Evolutionary conservation across 2,329 filamentous ascomycete genomes (phyloP), one percentile per base, ranked within the genome.

Genomic region (Aureobasidium leucospermi): DNA sequence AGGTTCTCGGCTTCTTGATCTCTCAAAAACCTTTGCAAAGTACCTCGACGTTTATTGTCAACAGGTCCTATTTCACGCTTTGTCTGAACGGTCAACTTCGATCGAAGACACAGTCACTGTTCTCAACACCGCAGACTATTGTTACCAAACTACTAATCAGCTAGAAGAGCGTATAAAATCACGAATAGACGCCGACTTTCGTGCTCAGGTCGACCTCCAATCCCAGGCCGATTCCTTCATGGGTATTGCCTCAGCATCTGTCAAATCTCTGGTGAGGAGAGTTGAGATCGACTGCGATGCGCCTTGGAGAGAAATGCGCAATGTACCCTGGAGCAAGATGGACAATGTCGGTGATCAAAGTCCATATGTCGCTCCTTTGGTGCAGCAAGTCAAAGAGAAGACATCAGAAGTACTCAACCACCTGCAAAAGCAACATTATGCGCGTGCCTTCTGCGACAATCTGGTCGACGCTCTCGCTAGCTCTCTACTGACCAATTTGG

Each of bases 31-130:
- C 0, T 85, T 99, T 66, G 90, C 89, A 10, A 96, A 92, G 69
- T 96, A 99, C 67, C 79, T 99, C 0, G 94, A 99, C 70, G 88
- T 94, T 67, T 99, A 99, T 70, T 90, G 92, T 0, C 92, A 97
- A 69, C 90, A 96, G 67, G 90, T 99, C 2, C 79, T 99, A 6
- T 81, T 96, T 15, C 82, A 86, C 64, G 87, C 88, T 62, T 78
- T 87, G 16, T 81, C 81, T 32, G 84, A 88, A 74, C 68, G 84
- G 71, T 65, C 80, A 65, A 80, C 82, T 1, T 82, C 82, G 0
- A 75, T 94, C 2, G 86, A 96, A 67, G 88, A 96, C 63, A 83
- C 89, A 3, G 82, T 96, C 13, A 78, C 96, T 3, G 91, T 97
- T 1, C 79, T 99, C 49, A 99, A 99, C 70, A 97, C 94, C 1